Evolutionary conservation across 495 filamentous ascomycete species (phyloP), one percentile per base, ranked within the genome.

Genomic region (Aspergillus diversus): DNA sequence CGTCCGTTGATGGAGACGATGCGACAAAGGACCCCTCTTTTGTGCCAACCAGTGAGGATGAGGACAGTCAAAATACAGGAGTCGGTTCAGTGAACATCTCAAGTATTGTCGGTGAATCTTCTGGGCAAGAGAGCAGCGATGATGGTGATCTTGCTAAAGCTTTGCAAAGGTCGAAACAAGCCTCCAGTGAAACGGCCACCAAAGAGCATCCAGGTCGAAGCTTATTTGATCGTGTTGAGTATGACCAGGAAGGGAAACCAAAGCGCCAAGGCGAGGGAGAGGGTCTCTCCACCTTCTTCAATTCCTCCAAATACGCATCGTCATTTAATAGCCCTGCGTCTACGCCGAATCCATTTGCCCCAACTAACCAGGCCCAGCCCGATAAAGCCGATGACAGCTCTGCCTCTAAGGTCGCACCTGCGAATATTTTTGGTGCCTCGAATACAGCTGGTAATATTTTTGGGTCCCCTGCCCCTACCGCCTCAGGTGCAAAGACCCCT

Each of bases 211-310:
- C n/a, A 66, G 69, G 78, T 37, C 79, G 80, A 37, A 87, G 82
- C 68, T 64, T 89, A 4, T 90, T 90, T 58, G 86, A 86, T 55
- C 81, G 85, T 47, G 76, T 88, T 15, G 71, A 81, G 33, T 83
- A 75, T 61, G 75, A 75, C 13, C 56, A 69, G 13, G 77, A 81
- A 55, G 80, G 84, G 55, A 75, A 86, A 63, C 77, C 80, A 32
- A 70, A 86, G 55, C 73, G 81, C 53, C 74, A 66, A 55, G 66
- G 53, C 17, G 74, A 77, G 63, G 64, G 68, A 60, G 66, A 73
- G 60, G 58, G 66, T 11, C 48, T 70, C 33, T 66, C 66, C 13
- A 63, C 53, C 16, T 60, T 69, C 1, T 69, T 77, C 59, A 63
- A 60, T 11, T 61, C 65, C 5, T 63, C 67, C 2, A 74, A 71